A percentile compares a stretch with the other conserved stretches of the same genome.
These are phyloP conservation scores for Rhamnella rubrinervis DNA, from an alignment of 331 rosid species.

Conservation along the genomic window DNA sequence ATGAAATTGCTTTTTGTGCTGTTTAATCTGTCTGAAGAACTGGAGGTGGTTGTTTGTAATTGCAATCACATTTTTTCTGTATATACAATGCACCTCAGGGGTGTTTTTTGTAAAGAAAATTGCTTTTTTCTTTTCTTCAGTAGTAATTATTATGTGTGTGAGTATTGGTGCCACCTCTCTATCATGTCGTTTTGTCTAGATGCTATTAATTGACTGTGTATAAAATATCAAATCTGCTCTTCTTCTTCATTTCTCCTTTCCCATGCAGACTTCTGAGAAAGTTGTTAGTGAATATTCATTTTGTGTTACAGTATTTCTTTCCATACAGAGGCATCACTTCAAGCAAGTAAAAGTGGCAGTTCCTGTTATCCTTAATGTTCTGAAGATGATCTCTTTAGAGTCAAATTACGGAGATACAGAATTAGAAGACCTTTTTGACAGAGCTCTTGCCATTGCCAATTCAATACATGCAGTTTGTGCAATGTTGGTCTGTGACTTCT, in stretches of 20 bases:
- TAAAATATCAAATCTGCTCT: not conserved
- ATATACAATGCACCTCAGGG: not conserved
- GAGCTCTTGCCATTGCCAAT: slow-evolving; percentile 62
- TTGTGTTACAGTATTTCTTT: slow-evolving; percentile 58
- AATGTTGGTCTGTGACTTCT: slow-evolving; percentile 58
- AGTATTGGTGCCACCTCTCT: not conserved
- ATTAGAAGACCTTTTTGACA: slow-evolving; percentile 42
- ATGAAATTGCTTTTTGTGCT: not conserved
- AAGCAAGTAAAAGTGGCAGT: slow-evolving; percentile 67
- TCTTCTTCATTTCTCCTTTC: not conserved
- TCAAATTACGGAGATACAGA: slow-evolving; percentile 44
- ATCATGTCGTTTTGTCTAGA: not conserved
- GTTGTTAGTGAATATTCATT: slow-evolving; percentile 13
- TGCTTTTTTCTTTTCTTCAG: not conserved
- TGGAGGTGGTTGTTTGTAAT: not conserved
- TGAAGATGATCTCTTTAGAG: slow-evolving; percentile 55
- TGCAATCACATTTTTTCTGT: not conserved
- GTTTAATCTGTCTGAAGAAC: not conserved
- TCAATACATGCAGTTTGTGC: slow-evolving; percentile 59
- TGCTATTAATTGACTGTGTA: not conserved
- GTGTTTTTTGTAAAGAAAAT: not conserved
- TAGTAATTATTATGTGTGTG: too few species aligned
- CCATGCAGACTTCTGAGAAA: slow-evolving; percentile 10
- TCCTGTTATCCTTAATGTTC: slow-evolving; percentile 68
- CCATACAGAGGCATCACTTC: slow-evolving; percentile 76